A percentile compares a stretch with the other conserved stretches of the same genome.
These are phyloP conservation scores for Talinum fruticosum DNA, from an alignment of 148 eudicot genomes.

Conservation along the genomic window DNA sequence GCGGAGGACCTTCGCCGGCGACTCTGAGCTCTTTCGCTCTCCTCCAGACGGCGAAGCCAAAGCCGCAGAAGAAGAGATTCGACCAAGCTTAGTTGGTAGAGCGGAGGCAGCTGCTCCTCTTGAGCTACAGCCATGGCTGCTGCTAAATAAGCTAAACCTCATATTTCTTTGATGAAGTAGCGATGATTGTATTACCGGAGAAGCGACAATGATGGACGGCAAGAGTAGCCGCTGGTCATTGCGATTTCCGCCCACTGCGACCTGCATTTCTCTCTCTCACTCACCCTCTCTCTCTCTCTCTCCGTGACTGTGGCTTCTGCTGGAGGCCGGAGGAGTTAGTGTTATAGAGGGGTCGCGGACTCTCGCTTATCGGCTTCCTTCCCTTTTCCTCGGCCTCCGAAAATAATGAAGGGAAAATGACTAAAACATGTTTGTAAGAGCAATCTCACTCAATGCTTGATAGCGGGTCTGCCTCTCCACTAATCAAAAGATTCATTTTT, in stretches of 20 bases:
- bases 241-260: background rate
- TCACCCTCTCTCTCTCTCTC: background rate
- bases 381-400: too few species aligned
- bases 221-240: background rate
- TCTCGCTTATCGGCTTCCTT: too few species aligned
- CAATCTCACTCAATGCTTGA: too few species aligned
- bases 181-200: background rate
- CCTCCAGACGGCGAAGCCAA: slow-evolving; percentile 6
- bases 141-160: background rate
- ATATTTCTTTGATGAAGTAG: background rate
- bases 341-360: too few species aligned
- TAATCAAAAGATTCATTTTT: too few species aligned
- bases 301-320: background rate
- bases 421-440: too few species aligned
- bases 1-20: slow-evolving; percentile 56
- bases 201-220: background rate
- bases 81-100: background rate
- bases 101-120: background rate
- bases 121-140: background rate
- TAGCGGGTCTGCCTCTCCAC: too few species aligned
- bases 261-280: background rate
- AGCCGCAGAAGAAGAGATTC: background rate
- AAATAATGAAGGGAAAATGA: too few species aligned
- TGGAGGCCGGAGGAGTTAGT: too few species aligned
- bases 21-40: slow-evolving; percentile 5